Percentiles rank a stretch among this genome's conserved stretches.
These are phyloP conservation scores for Coemansia sp. DNA, from an alignment of 192 early-diverging fungal genomes.

Conservation along the genomic window DNA sequence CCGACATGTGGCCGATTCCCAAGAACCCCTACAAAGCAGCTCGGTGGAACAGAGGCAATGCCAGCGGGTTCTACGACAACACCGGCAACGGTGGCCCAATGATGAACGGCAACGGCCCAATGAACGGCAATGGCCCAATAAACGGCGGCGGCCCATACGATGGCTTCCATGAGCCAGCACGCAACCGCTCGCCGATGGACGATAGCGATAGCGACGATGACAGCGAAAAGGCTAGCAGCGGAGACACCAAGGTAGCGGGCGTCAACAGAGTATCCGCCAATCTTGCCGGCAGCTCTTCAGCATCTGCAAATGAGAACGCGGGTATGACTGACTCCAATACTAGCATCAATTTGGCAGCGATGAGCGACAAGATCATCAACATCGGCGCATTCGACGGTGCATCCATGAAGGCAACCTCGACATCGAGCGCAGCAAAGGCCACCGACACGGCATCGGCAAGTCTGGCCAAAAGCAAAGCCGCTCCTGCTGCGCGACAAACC, in stretches of 20 bases:
- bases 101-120: constrained; percentile 14
- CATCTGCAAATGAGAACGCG: not conserved
- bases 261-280: constrained; percentile 29
- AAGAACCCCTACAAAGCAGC: constrained; percentile 40
- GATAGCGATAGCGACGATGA: constrained; percentile 14
- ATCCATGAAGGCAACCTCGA: constrained; percentile 13
- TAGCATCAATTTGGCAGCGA: constrained; percentile 28
- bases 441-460: not conserved
- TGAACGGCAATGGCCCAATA: constrained; percentile 6
- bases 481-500: constrained; percentile 16
- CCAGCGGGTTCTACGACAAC: constrained; percentile 14
- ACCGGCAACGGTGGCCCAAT: not conserved
- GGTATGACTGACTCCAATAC: constrained; percentile 20
- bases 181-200: constrained; percentile 32
- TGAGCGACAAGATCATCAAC: constrained; percentile 39
- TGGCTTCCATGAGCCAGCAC: constrained; percentile 7
- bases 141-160: constrained; percentile 11
- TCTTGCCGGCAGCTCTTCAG: not conserved
- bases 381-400: constrained; percentile 28
- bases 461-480: not conserved
- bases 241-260: constrained; percentile 17
- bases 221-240: not conserved
- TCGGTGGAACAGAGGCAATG: constrained; percentile 15
- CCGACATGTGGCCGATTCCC: constrained; percentile 43
- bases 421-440: constrained; percentile 3